Evolutionary conservation across 2,329 filamentous ascomycete species (phyloP).

Genomic region (Chaetomiaceae sp.): DNA sequence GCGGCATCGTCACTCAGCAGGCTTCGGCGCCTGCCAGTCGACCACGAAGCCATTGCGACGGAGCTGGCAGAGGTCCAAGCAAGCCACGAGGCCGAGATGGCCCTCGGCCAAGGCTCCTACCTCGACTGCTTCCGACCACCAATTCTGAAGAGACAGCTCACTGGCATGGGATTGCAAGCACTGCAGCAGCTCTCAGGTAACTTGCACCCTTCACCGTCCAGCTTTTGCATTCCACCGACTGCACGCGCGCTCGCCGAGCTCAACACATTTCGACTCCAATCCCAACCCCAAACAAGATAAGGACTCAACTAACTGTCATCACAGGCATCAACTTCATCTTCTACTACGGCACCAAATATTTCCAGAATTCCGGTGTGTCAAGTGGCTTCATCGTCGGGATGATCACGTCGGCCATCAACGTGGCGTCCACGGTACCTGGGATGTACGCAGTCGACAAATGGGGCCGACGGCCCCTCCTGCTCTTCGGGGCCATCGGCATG

Average conservation of each 20-base stretch:
- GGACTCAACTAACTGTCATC: too few species aligned
- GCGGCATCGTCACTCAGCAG: conserved; percentile 53
- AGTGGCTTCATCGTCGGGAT: conserved; percentile 54
- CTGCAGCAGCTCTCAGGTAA: conserved; percentile 5
- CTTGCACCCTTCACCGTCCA: too few species aligned
- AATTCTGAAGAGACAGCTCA: conserved; percentile 51
- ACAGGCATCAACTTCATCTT: conserved; percentile 53
- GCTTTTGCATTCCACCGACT: too few species aligned
- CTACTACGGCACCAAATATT: conserved; percentile 57
- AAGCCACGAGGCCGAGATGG: conserved; percentile 59
- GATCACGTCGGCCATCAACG: conserved; percentile 60
- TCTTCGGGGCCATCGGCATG: conserved; percentile 62
- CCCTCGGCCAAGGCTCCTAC: conserved; percentile 40
- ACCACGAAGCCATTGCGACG: conserved; percentile 51
- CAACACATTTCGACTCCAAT: too few species aligned
- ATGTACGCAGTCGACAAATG: conserved; percentile 58
- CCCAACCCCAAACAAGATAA: too few species aligned
- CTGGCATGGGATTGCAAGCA: conserved; percentile 7
- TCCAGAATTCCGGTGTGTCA: conserved; percentile 48
- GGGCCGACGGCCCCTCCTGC: conserved; percentile 57
- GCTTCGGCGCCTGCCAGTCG: conserved; percentile 53
- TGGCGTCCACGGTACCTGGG: conserved; percentile 56
- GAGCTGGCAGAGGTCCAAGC: conserved; percentile 60
- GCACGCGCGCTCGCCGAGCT: too few species aligned
- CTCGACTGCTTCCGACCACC: conserved; percentile 47